A percentile compares a stretch with the other conserved stretches of the same genome.
Evolutionary conservation across 257 asterid genomes (phyloP).

Genomic region (Solanum clarkiae): DNA sequence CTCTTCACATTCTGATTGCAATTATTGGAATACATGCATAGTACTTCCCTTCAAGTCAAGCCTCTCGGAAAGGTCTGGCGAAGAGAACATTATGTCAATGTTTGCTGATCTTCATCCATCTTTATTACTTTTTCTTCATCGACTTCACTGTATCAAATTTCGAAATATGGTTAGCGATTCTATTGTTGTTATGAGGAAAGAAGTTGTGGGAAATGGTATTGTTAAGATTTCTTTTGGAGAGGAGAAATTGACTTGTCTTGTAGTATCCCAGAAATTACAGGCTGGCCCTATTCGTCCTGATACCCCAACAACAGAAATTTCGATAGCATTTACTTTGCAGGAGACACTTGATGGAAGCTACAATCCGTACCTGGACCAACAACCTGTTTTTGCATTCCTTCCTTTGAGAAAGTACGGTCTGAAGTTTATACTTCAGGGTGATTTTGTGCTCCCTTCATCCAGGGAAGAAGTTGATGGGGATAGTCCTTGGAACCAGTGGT

Average conservation of each 20-base stretch:
- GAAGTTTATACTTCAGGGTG: constrained; percentile 91
- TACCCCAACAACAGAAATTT: constrained; percentile 63
- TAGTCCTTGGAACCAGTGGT: constrained; percentile 98
- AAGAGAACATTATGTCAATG: constrained; percentile 68
- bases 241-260: constrained; percentile 81
- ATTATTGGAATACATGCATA: constrained; percentile 80
- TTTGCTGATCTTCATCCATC: constrained; percentile 90
- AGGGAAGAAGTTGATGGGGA: constrained; percentile 94
- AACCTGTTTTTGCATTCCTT: constrained; percentile 95
- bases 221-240: constrained; percentile 60
- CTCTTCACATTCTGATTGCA: constrained; percentile 26
- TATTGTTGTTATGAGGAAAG: constrained; percentile 64
- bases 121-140: constrained; percentile 44
- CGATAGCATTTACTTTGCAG: constrained; percentile 73
- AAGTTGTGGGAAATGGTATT: constrained; percentile 64
- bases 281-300: constrained; percentile 50
- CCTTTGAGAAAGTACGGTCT: constrained; percentile 94
- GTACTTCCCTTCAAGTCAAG: constrained; percentile 76
- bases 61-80: constrained; percentile 30
- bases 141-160: constrained; percentile 47
- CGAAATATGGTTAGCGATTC: constrained; percentile 58
- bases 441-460: constrained; percentile 93
- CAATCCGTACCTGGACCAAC: constrained; percentile 57
- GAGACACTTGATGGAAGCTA: constrained; percentile 48
- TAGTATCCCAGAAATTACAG: constrained; percentile 54